Evolutionary conservation across 2,329 filamentous ascomycete genomes (phyloP), one percentile per base, ranked within the genome.

Genomic region (Drechmeria coniospora): DNA sequence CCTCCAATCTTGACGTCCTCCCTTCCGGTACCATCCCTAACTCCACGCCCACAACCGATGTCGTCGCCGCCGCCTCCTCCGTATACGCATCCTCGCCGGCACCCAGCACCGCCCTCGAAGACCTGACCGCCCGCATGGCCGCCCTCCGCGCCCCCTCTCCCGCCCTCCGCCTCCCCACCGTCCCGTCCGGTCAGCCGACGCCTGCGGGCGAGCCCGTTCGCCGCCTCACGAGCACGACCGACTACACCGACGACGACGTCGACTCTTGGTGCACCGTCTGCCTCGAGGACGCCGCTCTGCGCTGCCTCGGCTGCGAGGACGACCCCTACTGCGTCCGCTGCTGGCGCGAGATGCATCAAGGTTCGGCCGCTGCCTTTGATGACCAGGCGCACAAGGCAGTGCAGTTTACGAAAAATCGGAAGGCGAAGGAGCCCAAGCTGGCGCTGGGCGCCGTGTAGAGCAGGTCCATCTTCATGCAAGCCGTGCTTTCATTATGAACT

Each of bases 241-340:
- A 54, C 26, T 71, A 64, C 44, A 70, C 74, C 0, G 76, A 86
- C 40, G 74, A 77, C 19, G 79, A 87, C 40, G 63, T 76, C 35
- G 72, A 76, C 23, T 70, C 65, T 1, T 92, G 81, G 80, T 92
- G 83, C 47, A 68, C 75, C 18, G 83, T 90, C 8, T 92, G 83
- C 46, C 71, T 78, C 25, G 79, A 83, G 32, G 79, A 90, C 43
- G 81, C 77, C 0, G 73, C 71, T 3, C 54, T 90, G 16, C 63
- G 64, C 32, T 92, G 83, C 45, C 45, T 74, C 1, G 80, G 76
- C 3, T 92, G 83, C 41, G 71, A 73, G 20, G 52, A 54, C 16
- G 73, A 86, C 37, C 57, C 82, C 22, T 92, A 87, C 46, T 92
- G 83, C 47, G 59, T 63, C 14, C 58, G 67, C 11, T 92, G 83